These are phyloP conservation scores for Candida lessepsii DNA, from an alignment of 805 yeast species.

Conservation along the genomic window DNA sequence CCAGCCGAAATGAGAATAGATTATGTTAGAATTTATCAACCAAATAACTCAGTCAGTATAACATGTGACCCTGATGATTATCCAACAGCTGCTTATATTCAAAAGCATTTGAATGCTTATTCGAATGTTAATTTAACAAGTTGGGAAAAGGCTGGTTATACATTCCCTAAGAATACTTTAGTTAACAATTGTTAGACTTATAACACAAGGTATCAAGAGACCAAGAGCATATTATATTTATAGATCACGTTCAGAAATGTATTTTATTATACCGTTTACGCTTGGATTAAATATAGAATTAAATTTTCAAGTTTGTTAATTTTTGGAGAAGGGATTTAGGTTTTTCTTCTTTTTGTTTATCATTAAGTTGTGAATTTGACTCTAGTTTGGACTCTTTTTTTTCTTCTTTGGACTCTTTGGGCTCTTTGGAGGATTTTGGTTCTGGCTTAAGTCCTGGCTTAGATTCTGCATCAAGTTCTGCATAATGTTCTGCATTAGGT, in stretches of 20 bases:
- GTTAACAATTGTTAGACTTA: constrained; percentile 18
- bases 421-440: no score
- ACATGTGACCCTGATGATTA: constrained; percentile 86
- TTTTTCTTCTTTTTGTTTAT: constrained; percentile 5
- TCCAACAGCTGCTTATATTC: constrained; percentile 85
- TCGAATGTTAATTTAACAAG: constrained; percentile 62
- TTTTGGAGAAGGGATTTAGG: constrained; percentile 6
- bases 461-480: no score
- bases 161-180: constrained; percentile 39
- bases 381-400: no score
- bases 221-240: neutral
- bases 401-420: no score
- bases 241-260: neutral
- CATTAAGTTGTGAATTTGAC: no score
- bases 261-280: constrained; percentile 1
- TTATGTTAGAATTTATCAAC: constrained; percentile 91
- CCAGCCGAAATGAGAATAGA: constrained; percentile 78
- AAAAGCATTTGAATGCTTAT: constrained; percentile 68
- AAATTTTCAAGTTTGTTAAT: constrained; percentile 4
- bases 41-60: constrained; percentile 52
- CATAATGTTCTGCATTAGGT: no score
- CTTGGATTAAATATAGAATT: constrained; percentile 3
- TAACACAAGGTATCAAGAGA: neutral
- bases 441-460: no score
- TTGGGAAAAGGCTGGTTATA: constrained; percentile 76